A percentile compares a stretch with the other conserved stretches of the same genome.
Conservation (phyloP, 495 filamentous ascomycete genomes). For the Peziza echinospora region DNA sequence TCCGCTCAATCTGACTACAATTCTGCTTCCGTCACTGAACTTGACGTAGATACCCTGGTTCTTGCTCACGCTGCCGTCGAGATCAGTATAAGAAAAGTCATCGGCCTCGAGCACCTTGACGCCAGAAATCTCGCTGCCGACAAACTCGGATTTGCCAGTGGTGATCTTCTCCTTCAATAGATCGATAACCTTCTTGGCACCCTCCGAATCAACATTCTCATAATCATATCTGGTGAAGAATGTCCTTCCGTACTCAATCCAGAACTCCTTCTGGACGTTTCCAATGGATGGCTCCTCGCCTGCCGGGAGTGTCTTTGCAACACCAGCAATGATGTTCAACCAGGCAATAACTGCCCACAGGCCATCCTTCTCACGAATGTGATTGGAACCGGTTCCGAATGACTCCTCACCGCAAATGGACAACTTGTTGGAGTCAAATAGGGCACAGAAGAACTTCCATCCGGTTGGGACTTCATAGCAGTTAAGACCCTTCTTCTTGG, state of each 20-base stretch:
- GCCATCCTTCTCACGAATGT: slow-evolving; percentile 97
- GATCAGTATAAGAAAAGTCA: slow-evolving; percentile 92
- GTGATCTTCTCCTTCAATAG: slow-evolving; percentile 50
- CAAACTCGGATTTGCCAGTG: slow-evolving; percentile 34
- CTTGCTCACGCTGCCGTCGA: slow-evolving; percentile 82
- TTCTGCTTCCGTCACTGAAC: slow-evolving; percentile 84
- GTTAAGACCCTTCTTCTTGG: slow-evolving; percentile 74
- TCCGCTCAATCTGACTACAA: slow-evolving; percentile 81
- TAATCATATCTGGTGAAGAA: slow-evolving; percentile 99
- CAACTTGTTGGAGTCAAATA: slow-evolving; percentile 92
- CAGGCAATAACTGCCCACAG: slow-evolving; percentile 93
- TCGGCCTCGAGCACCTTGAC: slow-evolving; percentile 65
- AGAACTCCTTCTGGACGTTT: slow-evolving; percentile 92
- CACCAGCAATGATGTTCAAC: slow-evolving; percentile 94
- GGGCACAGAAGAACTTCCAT: slow-evolving; percentile 99
- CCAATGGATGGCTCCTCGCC: slow-evolving; percentile 62
- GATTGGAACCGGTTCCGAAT: slow-evolving; percentile 96
- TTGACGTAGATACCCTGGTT: slow-evolving; percentile 92
- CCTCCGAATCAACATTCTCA: slow-evolving; percentile 76
- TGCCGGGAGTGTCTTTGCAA: slow-evolving; percentile 56
- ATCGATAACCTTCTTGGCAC: slow-evolving; percentile 68
- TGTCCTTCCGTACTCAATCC: slow-evolving; percentile 84
- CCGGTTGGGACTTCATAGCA: slow-evolving; percentile 95
- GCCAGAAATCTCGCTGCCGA: slow-evolving; percentile 60
- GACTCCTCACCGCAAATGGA: slow-evolving; percentile 98